These are phyloP conservation scores for Pleurotus eryngii DNA, from an alignment of 768 basidiomycete genomes.

Conservation along the genomic window DNA sequence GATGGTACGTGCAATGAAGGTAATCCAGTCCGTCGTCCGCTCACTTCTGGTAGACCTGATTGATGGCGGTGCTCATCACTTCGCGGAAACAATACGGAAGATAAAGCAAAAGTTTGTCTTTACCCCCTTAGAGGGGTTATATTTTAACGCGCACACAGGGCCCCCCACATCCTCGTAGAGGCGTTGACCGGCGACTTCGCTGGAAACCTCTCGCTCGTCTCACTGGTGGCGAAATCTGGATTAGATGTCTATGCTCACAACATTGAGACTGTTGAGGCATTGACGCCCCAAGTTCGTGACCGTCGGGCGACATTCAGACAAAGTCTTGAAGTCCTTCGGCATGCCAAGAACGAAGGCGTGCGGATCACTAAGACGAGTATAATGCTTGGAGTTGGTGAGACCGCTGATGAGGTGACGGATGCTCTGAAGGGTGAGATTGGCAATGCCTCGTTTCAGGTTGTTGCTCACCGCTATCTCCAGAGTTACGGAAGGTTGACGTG, in stretches of 20 bases:
- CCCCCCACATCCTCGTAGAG: slow-evolving; percentile 94
- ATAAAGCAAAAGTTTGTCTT: slow-evolving; percentile 86
- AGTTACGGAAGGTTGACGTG: slow-evolving; percentile 82
- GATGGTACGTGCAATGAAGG: slow-evolving; percentile 61
- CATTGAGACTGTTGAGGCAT: slow-evolving; percentile 89
- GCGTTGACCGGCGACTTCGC: slow-evolving; percentile 95
- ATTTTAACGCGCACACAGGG: slow-evolving; percentile 42
- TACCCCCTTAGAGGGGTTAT: neutral
- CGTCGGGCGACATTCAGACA: slow-evolving; percentile 88
- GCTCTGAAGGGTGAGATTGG: slow-evolving; percentile 71
- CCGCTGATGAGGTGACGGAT: slow-evolving; percentile 73
- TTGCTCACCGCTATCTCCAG: slow-evolving; percentile 37
- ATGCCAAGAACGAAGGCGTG: slow-evolving; percentile 81
- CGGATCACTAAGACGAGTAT: slow-evolving; percentile 96
- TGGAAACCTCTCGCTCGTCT: slow-evolving; percentile 71
- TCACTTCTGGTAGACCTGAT: slow-evolving; percentile 60
- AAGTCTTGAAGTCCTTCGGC: slow-evolving; percentile 76
- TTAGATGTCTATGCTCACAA: slow-evolving; percentile 99
- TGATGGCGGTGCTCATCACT: slow-evolving; percentile 91
- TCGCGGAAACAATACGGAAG: slow-evolving; percentile 91
- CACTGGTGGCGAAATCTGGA: slow-evolving; percentile 85
- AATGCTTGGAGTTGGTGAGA: slow-evolving; percentile 97
- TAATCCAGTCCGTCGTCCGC: neutral
- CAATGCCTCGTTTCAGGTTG: neutral
- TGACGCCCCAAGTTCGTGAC: slow-evolving; percentile 95